Conservation (phyloP, 495 filamentous ascomycete species). For the Xeromyces bisporus region DNA sequence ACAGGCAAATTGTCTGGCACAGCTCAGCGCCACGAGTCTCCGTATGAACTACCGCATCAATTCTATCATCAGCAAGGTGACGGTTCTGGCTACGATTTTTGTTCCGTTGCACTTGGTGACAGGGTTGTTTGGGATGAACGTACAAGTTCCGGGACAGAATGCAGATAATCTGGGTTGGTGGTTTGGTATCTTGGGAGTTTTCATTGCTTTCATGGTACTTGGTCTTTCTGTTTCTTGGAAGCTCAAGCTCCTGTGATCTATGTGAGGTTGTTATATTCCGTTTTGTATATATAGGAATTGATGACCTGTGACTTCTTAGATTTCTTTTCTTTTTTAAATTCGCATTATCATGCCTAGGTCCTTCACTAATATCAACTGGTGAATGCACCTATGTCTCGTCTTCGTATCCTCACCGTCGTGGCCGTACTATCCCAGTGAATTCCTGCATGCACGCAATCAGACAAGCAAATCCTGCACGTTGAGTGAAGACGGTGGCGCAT, state of each 20-base stretch:
- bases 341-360: no score
- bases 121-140: constrained; percentile 95
- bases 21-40: constrained; percentile 73
- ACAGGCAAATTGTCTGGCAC: constrained; percentile 83
- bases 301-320: no score
- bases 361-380: no score
- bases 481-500: no score
- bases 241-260: constrained; percentile 13
- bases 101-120: constrained; percentile 83
- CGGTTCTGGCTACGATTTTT: constrained; percentile 79
- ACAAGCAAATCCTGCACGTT: no score
- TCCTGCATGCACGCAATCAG: no score
- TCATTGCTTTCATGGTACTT: constrained; percentile 38
- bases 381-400: no score
- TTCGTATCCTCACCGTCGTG: no score
- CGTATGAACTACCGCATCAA: constrained; percentile 58
- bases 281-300: no score
- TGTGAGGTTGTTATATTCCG: no score
- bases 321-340: no score
- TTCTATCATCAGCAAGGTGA: constrained; percentile 71
- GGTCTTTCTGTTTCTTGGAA: constrained; percentile 23
- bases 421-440: no score
- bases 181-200: constrained; percentile 53
- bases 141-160: constrained; percentile 53
- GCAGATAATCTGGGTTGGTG: constrained; percentile 44